A percentile compares a stretch with the other conserved stretches of the same genome.
Evolutionary conservation across 345 rosid genomes (phyloP).

Genomic region (Microthlaspi erraticum): DNA sequence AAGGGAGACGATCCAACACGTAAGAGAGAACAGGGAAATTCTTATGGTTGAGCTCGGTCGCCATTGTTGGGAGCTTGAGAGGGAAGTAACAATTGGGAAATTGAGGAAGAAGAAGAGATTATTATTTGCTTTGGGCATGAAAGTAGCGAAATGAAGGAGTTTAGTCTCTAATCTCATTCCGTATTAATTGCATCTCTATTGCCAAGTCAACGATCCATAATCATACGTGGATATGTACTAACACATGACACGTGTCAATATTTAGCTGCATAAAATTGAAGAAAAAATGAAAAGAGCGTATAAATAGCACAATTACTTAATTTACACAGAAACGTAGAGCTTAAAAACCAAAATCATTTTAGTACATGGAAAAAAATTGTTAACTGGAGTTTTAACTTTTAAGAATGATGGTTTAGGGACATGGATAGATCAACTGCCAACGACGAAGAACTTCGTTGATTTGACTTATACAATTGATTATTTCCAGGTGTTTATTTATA

Average conservation of each 20-base stretch:
- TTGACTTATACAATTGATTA: too few species aligned
- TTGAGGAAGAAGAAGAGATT: constrained; percentile 18
- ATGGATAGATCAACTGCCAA: too few species aligned
- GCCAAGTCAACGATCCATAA: constrained; percentile 35
- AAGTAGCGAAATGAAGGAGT: constrained; percentile 4
- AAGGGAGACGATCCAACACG: constrained; percentile 74
- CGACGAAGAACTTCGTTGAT: too few species aligned
- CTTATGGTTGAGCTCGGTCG: constrained; percentile 68
- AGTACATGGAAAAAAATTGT: too few species aligned
- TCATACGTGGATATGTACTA: constrained; percentile 22
- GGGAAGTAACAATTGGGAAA: neutral
- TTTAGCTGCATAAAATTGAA: neutral
- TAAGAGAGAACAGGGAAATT: constrained; percentile 84
- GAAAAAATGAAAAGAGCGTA: neutral
- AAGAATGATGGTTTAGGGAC: too few species aligned
- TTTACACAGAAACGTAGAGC: neutral
- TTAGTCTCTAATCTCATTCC: constrained; percentile 16
- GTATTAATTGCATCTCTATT: constrained; percentile 29
- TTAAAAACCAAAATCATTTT: neutral
- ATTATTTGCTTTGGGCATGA: constrained; percentile 27
- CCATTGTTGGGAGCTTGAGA: constrained; percentile 20
- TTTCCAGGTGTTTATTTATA: too few species aligned
- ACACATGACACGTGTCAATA: constrained; percentile 1
- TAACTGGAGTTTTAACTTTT: too few species aligned
- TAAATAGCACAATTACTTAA: neutral